Percentiles rank a stretch among this genome's conserved stretches.
These are phyloP conservation scores for Talaromyces sp. DNA, from an alignment of 2,329 filamentous ascomycete species.

Conservation along the genomic window DNA sequence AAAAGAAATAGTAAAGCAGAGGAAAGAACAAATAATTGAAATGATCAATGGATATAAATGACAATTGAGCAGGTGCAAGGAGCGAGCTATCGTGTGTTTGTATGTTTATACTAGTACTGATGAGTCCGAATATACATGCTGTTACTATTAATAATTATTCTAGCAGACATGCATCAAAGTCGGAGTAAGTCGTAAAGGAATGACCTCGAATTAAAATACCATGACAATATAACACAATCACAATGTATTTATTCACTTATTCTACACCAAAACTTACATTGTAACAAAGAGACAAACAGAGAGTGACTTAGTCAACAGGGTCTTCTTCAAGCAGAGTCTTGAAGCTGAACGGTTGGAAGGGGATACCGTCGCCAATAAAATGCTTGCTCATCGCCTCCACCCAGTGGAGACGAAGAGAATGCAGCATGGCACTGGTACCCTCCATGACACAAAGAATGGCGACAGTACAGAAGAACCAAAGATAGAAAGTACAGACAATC, in stretches of 20 bases:
- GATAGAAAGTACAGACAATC: constrained; percentile 73
- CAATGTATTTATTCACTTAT: background rate
- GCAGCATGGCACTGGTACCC: constrained; percentile 91
- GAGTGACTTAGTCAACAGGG: constrained; percentile 35
- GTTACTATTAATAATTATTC: background rate
- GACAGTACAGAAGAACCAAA: constrained; percentile 84
- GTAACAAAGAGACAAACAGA: background rate
- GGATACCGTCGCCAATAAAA: constrained; percentile 82
- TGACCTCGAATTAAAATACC: background rate
- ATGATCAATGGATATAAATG: background rate
- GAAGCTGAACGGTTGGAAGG: constrained; percentile 88
- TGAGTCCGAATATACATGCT: background rate
- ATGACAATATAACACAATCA: background rate
- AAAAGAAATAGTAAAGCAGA: background rate
- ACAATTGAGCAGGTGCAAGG: background rate
- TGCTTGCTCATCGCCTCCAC: constrained; percentile 98
- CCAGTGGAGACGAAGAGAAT: constrained; percentile 87
- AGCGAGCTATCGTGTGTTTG: background rate
- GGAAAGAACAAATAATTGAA: background rate
- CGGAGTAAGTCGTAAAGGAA: too few species aligned
- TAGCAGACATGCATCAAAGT: background rate
- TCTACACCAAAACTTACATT: background rate
- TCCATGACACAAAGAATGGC: constrained; percentile 88
- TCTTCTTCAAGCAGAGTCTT: constrained; percentile 79
- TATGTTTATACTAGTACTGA: background rate